These are phyloP conservation scores for Mycena amicta DNA, from an alignment of 768 basidiomycete species.

Conservation along the genomic window DNA sequence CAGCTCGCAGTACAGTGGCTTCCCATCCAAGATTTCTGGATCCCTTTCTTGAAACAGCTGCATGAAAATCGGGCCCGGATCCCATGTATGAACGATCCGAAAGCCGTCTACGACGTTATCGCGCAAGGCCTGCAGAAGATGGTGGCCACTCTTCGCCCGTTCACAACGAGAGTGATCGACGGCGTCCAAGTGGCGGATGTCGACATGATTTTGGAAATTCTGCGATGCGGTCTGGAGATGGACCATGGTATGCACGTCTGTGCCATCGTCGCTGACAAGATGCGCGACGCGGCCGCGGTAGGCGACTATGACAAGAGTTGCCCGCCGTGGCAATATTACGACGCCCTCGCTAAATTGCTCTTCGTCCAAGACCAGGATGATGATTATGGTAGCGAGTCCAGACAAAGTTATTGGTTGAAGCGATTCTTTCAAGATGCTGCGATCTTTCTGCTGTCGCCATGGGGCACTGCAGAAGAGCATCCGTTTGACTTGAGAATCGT, in stretches of 20 bases:
- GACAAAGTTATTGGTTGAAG: too few relatives aligned
- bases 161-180: not conserved
- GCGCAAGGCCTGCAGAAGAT: not conserved
- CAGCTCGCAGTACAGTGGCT: slow-evolving; percentile 1
- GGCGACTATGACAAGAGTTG: not conserved
- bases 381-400: too few relatives aligned
- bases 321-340: not conserved
- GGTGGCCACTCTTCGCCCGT: not conserved
- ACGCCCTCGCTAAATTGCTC: not conserved
- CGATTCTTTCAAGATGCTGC: not conserved
- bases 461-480: not conserved
- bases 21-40: slow-evolving; percentile 5
- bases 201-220: not conserved
- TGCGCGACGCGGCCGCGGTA: not conserved
- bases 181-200: not conserved
- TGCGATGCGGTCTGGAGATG: not conserved
- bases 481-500: not conserved
- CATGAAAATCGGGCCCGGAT: slow-evolving; percentile 1
- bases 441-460: not conserved
- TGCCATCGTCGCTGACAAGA: not conserved
- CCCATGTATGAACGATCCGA: not conserved
- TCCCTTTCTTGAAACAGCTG: not conserved
- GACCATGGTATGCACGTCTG: not conserved
- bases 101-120: not conserved
- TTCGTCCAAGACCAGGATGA: too few relatives aligned